phyloP scores from a whole-genome alignment of 1,139 yeast genomes.

The Geotrichum siamense region DNA sequence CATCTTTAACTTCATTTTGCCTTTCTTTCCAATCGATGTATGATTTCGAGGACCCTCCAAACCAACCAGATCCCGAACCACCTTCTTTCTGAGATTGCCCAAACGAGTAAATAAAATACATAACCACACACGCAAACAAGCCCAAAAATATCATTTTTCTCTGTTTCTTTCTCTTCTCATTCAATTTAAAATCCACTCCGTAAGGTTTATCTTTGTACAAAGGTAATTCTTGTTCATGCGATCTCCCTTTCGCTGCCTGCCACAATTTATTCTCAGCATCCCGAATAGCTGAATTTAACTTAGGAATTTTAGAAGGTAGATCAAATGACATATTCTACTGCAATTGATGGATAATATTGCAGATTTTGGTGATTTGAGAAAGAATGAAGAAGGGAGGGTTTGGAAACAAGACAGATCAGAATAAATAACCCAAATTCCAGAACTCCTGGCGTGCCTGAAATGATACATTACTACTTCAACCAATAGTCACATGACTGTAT shows the following conservation, averaged over 20 bases:
- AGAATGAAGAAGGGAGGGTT: no score
- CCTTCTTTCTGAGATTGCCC: conserved; percentile 16
- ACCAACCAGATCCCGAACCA: not conserved
- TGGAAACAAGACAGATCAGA: no score
- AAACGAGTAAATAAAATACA: conserved; percentile 23
- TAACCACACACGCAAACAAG: conserved; percentile 19
- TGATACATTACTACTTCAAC: no score
- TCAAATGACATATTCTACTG: conserved; percentile 15
- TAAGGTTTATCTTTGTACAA: conserved; percentile 35
- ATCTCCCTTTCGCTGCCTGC: conserved; percentile 14
- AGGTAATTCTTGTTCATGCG: conserved; percentile 24
- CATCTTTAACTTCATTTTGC: conserved; percentile 51
- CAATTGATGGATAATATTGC: no score
- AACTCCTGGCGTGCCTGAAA: no score
- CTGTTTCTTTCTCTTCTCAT: conserved; percentile 17
- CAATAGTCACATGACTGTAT: no score
- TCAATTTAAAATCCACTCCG: conserved; percentile 19
- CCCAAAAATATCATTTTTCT: conserved; percentile 19
- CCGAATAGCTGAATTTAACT: conserved; percentile 15
- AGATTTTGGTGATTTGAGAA: no score
- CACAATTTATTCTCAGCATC: conserved; percentile 17
- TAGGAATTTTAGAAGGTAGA: conserved; percentile 17
- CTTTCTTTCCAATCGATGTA: conserved; percentile 38
- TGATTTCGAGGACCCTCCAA: not conserved
- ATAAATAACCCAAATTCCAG: no score